Base-by-base conservation (phyloP, 768 basidiomycete species). In the Myochromella boudieri region DNA sequence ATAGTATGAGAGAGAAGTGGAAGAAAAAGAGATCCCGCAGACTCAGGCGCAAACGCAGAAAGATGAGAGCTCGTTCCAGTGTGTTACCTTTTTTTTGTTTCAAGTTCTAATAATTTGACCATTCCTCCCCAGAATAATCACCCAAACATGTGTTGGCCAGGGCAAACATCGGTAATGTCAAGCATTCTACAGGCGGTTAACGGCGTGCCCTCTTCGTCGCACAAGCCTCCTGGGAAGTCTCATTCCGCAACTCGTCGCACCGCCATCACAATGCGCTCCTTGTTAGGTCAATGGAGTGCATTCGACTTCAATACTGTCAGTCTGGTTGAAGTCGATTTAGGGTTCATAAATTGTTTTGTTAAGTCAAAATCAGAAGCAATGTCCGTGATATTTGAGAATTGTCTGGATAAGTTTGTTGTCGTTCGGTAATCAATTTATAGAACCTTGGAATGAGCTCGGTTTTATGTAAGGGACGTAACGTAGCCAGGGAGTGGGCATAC, bases 61-160 rank as follows among this genome's bases (percentile, higher is more conserved):
- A 93, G 81, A 92, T 92, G 90, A 83, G 90, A 68, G 90, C 90
- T 54, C 90, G 90, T 72, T 92, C 90, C 78, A 92, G 90, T 92
- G 59, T 56, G 90, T 85, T 47, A 21, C 42, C 6, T 14, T 41
- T 22, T 41, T 7, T 27, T 9, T 34, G 15, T 37, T 12, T 47
- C 42, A 37, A 6, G 11, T 14, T 7, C 18, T 9, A 22, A 38
- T 22, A 28, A 21, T 38, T 42, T 12, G 12, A 53, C 45, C 41
- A 34, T 26, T 21, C 0, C 18, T 17, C 24, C 40, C n/a, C 65
- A 72, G 72, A 72, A 66, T 74, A 74, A 72, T 60, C 55, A 59
- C 47, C 55, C 56, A 48, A 49, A 31, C 24, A 15, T 53, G 52
- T 50, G 56, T 37, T 56, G 59, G 51, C 54, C 44, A 48, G 49